These are phyloP conservation scores for Pleomassaria siparia DNA, from an alignment of 2,329 filamentous ascomycete genomes.

Conservation along the genomic window DNA sequence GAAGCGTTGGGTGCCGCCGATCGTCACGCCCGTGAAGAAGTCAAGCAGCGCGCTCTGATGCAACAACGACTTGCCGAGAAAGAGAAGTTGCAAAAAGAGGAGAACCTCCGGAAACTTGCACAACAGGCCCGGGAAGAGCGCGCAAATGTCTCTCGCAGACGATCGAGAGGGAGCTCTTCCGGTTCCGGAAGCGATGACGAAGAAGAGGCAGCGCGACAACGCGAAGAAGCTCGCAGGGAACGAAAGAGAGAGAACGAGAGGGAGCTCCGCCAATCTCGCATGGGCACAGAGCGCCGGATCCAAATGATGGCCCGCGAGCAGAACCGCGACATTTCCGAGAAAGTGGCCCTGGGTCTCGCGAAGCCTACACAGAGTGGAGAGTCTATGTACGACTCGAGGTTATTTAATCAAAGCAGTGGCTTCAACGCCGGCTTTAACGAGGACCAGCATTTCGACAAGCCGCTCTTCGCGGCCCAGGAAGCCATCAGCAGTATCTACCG, in stretches of 20 bases:
- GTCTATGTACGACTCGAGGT: conserved; percentile 92
- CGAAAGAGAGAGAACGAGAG: conserved; percentile 80
- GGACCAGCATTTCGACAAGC: conserved; percentile 96
- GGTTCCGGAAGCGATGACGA: conserved; percentile 54
- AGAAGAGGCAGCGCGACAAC: conserved; percentile 70
- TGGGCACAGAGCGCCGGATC: conserved; percentile 89
- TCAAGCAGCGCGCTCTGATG: conserved; percentile 89
- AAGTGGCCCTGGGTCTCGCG: conserved; percentile 89
- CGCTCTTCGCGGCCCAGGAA: conserved; percentile 92
- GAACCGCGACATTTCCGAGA: conserved; percentile 95
- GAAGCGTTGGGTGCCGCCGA: conserved; percentile 95
- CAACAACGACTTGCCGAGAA: conserved; percentile 95
- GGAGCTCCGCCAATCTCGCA: conserved; percentile 87
- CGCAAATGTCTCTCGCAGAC: conserved; percentile 48
- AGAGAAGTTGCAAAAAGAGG: conserved; percentile 92
- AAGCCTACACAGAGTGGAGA: conserved; percentile 92
- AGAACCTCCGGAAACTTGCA: conserved; percentile 81
- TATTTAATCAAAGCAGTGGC: conserved; percentile 93
- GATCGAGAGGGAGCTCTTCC: conserved; percentile 46
- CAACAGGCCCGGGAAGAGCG: conserved; percentile 90
- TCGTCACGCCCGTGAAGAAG: conserved; percentile 91
- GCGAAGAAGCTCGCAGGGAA: conserved; percentile 77
- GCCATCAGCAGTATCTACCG: conserved; percentile 93
- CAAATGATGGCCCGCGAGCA: conserved; percentile 94
- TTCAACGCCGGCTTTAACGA: conserved; percentile 95